Evolutionary conservation across 2,329 filamentous ascomycete genomes (phyloP).

Genomic region (Bipolaris victoriae): DNA sequence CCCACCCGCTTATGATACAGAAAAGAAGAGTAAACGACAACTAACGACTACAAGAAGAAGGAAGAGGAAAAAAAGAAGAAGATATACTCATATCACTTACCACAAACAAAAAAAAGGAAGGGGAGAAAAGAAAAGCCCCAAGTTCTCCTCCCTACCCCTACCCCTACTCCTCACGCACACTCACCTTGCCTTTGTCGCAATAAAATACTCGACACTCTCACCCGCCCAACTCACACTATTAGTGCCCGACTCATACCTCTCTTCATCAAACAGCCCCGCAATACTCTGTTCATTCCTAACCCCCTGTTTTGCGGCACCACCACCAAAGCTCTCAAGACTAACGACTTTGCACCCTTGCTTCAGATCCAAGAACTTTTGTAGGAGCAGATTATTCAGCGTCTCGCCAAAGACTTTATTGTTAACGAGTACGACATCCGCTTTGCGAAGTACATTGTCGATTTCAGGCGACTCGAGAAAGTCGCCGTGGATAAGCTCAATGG

Average conservation of each 20-base stretch:
- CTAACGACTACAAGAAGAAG: background rate
- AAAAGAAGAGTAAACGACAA: background rate
- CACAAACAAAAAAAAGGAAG: background rate
- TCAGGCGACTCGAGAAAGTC: slow-evolving; percentile 78
- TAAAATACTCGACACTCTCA: slow-evolving; percentile 82
- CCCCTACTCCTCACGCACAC: background rate
- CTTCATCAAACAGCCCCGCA: slow-evolving; percentile 79
- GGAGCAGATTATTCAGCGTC: slow-evolving; percentile 80
- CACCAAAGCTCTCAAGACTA: slow-evolving; percentile 84
- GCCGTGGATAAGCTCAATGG: slow-evolving; percentile 78
- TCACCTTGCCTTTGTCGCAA: slow-evolving; percentile 65
- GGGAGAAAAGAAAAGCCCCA: background rate
- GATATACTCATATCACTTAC: background rate
- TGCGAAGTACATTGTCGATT: slow-evolving; percentile 75
- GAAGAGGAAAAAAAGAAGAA: background rate
- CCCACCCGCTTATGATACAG: background rate
- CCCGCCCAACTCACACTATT: slow-evolving; percentile 88
- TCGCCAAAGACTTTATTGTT: slow-evolving; percentile 98
- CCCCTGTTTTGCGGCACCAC: slow-evolving; percentile 68
- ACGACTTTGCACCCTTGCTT: slow-evolving; percentile 90
- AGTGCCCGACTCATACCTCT: slow-evolving; percentile 72
- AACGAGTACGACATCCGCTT: slow-evolving; percentile 93
- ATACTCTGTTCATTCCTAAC: slow-evolving; percentile 78
- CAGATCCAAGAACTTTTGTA: slow-evolving; percentile 89
- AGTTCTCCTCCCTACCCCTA: background rate